Evolutionary conservation across 352 stramenopile genomes (phyloP).

Genomic region (Pythium dissotocum): DNA sequence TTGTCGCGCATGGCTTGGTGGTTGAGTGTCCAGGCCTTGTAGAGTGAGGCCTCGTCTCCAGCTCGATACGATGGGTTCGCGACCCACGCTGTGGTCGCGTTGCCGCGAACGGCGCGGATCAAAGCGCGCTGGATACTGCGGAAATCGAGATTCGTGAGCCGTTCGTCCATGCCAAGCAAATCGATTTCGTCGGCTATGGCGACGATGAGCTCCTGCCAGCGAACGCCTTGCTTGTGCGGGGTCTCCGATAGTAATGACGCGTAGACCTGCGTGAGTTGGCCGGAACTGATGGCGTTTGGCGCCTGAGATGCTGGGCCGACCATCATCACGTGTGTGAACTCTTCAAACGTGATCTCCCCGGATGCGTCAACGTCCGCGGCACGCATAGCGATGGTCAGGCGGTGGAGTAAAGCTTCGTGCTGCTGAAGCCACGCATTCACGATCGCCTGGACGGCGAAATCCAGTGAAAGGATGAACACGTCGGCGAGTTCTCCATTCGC

Average conservation of each 20-base stretch:
- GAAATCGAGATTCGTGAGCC: constrained; percentile 34
- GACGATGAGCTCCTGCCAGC: constrained; percentile 33
- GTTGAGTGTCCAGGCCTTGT: constrained; percentile 33
- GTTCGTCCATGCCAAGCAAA: constrained; percentile 33
- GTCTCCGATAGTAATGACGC: constrained; percentile 9
- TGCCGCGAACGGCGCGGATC: neutral
- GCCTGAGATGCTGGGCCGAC: constrained; percentile 18
- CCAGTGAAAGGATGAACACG: constrained; percentile 32
- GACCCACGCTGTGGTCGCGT: constrained; percentile 16
- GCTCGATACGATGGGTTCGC: constrained; percentile 11
- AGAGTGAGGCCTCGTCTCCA: constrained; percentile 19
- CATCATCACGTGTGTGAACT: constrained; percentile 43
- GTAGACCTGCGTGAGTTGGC: constrained; percentile 40
- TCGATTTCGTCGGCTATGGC: constrained; percentile 37
- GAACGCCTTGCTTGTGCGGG: neutral
- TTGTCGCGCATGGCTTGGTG: constrained; percentile 31
- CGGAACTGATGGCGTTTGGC: constrained; percentile 10
- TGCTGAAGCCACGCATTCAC: constrained; percentile 37
- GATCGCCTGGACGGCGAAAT: constrained; percentile 36
- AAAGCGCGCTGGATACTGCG: constrained; percentile 39
- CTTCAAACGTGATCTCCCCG: constrained; percentile 35
- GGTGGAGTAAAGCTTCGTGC: constrained; percentile 26
- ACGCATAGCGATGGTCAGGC: constrained; percentile 32
- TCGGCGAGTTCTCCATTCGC: constrained; percentile 39
- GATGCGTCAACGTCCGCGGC: constrained; percentile 14